phyloP scores from a whole-genome alignment of 73 alveolate genomes.

The Paramecium bursaria region DNA sequence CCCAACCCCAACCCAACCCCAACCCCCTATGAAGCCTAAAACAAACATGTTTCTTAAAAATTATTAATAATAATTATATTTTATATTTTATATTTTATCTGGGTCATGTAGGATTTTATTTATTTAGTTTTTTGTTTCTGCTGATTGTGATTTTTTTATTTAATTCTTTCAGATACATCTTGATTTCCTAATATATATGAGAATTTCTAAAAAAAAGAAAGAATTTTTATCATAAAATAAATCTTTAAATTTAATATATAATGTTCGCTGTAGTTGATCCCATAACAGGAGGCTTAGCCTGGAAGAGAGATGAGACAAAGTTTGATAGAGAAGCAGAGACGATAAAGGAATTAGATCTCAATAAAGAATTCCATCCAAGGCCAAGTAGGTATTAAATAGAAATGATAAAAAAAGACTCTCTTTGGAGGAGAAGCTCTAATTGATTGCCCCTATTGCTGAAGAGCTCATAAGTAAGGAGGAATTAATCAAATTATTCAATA shows the following conservation, averaged over 20 bases:
- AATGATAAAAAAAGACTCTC: constrained; percentile 66
- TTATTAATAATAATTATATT: too few species aligned
- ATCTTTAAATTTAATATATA: constrained; percentile 52
- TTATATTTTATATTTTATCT: too few species aligned
- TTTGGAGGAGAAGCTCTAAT: constrained; percentile 74
- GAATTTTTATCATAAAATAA: constrained; percentile 65
- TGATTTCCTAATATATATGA: too few species aligned
- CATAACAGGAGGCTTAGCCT: constrained; percentile 40
- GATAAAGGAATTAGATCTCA: constrained; percentile 36
- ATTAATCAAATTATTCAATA: constrained; percentile 76
- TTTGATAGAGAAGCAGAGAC: constrained; percentile 34
- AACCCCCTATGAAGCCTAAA: too few species aligned
- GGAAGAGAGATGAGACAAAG: constrained; percentile 10
- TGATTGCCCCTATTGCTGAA: constrained; percentile 88
- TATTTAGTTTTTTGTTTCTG: too few species aligned
- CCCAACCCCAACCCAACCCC: too few species aligned
- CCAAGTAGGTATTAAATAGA: constrained; percentile 36
- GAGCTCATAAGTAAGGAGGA: constrained; percentile 88
- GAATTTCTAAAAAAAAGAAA: too few species aligned
- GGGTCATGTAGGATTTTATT: too few species aligned
- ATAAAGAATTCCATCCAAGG: constrained; percentile 55
- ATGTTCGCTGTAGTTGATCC: constrained; percentile 38
- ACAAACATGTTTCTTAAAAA: too few species aligned
- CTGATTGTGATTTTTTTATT: too few species aligned
- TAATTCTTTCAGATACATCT: too few species aligned